phyloP scores from a whole-genome alignment of 805 yeast genomes.

The Ogataea pilisensis region DNA sequence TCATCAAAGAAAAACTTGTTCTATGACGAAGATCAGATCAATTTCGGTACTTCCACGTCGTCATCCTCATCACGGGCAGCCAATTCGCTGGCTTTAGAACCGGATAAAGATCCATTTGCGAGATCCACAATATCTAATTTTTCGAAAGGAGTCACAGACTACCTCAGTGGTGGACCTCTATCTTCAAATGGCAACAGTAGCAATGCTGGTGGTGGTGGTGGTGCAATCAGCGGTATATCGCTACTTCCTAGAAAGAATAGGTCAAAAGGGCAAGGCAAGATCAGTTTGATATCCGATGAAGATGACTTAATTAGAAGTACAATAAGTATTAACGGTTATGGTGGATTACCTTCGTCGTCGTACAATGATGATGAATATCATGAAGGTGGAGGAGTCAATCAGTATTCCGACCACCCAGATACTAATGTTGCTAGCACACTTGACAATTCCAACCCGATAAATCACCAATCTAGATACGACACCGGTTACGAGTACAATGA shows the following conservation, averaged over 20 bases:
- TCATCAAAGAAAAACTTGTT: constrained; percentile 8
- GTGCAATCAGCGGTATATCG: neutral
- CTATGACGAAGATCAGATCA: constrained; percentile 16
- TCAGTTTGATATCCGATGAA: neutral
- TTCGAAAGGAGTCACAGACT: constrained; percentile 16
- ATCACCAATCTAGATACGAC: neutral
- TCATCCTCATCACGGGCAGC: no score
- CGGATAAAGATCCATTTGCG: constrained; percentile 19
- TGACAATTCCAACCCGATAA: constrained; percentile 1
- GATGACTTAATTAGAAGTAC: neutral
- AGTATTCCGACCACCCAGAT: no score
- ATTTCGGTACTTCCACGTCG: constrained; percentile 4
- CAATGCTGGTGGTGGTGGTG: no score
- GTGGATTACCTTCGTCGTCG: neutral
- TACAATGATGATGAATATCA: neutral
- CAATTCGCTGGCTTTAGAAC: constrained; percentile 4
- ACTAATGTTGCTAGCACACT: neutral
- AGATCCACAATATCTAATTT: constrained; percentile 17
- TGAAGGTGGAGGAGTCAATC: no score
- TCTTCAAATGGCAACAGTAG: no score
- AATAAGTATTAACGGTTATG: neutral
- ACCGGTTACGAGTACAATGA: neutral
- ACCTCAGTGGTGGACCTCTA: constrained; percentile 4
- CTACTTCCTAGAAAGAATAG: neutral
- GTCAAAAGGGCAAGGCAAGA: neutral